Base-by-base conservation (phyloP, 108 stramenopile species). In the Skeletonema tropicum region DNA sequence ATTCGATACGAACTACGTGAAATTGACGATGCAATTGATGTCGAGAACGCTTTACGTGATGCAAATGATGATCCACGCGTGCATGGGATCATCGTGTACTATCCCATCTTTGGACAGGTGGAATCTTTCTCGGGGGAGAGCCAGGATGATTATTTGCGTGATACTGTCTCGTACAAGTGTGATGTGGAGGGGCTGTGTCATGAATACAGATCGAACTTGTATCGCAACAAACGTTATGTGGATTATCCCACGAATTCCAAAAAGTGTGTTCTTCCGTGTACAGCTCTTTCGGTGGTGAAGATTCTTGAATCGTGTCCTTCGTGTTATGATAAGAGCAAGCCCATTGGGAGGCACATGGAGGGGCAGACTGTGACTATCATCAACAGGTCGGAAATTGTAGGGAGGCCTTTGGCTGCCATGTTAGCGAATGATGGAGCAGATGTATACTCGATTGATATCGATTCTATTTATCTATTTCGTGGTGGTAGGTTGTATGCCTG, bases 141-240 rank as follows among this genome's bases (percentile, higher is more conserved):
- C 71, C 96, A 97, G 76, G 98, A 98, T 82, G 98, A 98, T 80
- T 97, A 97, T 75, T 78, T 98, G n/a, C 86, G 98, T 42, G 98
- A 98, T 78, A 82, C 88, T 8, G 93, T 98, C 13, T 92, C 93
- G 35, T 61, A 86, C 65, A 85, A 92, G 72, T 96, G 97, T 77
- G 98, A 98, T 74, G 98, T 98, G 39, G 98, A 98, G 87, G 98
- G 98, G 10, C 83, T 98, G 38, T 98, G 94, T 78, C 91, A 92
- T 80, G 85, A 87, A 8, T 98, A 98, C 80, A 91, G 98, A 5
- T 86, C 91, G 70, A 96, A 97, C 59, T 79, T 98, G 38, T 98
- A 97, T 68, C 87, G 95, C 52, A 98, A 98, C 73, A 85, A 97
- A 15, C 90, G 98, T 60, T 92, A 81, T 71, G 66, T 97, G 63